Percentiles rank a stretch among this genome's conserved stretches.
Conservation (phyloP, 139 green algal genomes). For the Chlamydomonas urium region DNA sequence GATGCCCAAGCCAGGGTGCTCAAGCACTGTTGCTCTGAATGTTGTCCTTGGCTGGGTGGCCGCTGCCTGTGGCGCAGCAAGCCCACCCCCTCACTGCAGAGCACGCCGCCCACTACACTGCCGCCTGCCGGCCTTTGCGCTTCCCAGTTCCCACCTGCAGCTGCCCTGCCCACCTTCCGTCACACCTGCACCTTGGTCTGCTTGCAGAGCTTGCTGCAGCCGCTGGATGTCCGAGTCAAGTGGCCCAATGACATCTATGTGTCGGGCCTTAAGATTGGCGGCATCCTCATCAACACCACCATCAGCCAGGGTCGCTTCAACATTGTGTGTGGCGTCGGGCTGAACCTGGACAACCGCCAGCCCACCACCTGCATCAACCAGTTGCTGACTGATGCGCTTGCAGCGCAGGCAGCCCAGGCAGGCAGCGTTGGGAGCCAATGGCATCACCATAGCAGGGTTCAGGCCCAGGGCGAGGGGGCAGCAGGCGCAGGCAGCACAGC, state of each 20-base stretch:
- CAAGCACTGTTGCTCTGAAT: too few relatives aligned
- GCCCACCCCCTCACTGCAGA: too few relatives aligned
- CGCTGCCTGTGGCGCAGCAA: too few relatives aligned
- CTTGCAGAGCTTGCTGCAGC: background rate
- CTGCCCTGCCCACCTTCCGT: background rate
- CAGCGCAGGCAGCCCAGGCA: too few relatives aligned
- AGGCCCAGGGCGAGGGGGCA: too few relatives aligned
- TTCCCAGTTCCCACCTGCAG: too few relatives aligned
- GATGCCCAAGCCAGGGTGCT: too few relatives aligned
- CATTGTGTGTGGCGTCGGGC: constrained; percentile 70
- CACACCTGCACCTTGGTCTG: background rate
- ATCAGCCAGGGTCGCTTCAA: constrained; percentile 62
- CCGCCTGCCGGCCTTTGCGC: too few relatives aligned
- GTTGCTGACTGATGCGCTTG: constrained; percentile 43
- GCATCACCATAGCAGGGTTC: too few relatives aligned
- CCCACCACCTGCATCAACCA: constrained; percentile 87
- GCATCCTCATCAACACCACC: constrained; percentile 85
- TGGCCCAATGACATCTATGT: constrained; percentile 97
- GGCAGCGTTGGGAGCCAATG: too few relatives aligned
- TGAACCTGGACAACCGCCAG: constrained; percentile 87
- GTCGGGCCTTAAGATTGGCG: constrained; percentile 78
- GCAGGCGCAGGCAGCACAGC: background rate
- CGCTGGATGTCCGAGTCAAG: constrained; percentile 74
- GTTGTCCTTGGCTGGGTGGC: too few relatives aligned
- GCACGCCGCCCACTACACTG: too few relatives aligned